A percentile compares a stretch with the other conserved stretches of the same genome.
Conservation (phyloP, 345 rosid genomes). For the Salix caprea region DNA sequence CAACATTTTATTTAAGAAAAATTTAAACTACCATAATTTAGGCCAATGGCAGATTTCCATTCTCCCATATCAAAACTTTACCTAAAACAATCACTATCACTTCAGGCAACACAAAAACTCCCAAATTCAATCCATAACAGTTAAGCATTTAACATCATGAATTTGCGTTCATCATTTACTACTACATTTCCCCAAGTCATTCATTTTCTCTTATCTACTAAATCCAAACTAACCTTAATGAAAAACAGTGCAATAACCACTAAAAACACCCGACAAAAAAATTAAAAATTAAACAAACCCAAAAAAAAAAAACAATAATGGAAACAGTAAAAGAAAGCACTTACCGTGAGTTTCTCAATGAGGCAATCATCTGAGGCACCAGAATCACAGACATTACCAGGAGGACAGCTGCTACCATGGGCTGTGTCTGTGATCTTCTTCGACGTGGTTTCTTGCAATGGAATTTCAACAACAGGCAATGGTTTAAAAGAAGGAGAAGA, state of each 20-base stretch:
- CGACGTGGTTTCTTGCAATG: constrained; percentile 41
- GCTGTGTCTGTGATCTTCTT: constrained; percentile 19
- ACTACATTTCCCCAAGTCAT: not conserved
- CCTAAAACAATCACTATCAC: not conserved
- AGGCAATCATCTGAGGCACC: constrained; percentile 5
- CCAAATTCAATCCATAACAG: not conserved
- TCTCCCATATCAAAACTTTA: not conserved
- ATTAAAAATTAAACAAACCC: not conserved
- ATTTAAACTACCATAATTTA: not conserved
- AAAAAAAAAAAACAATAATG: not conserved
- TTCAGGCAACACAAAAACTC: not conserved
- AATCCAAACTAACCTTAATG: not conserved
- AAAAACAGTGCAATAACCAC: too few relatives aligned
- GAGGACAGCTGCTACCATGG: not conserved
- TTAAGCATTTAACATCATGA: not conserved
- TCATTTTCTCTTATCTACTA: not conserved
- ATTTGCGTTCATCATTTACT: not conserved
- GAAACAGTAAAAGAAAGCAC: not conserved
- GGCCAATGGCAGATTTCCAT: not conserved
- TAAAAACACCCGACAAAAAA: not conserved
- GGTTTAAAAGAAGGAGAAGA: constrained; percentile 56
- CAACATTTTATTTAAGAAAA: too few relatives aligned
- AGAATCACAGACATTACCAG: constrained; percentile 17
- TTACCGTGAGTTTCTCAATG: constrained; percentile 54
- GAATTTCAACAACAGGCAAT: constrained; percentile 56